Percentiles rank a stretch among this genome's conserved stretches.
phyloP scores from a whole-genome alignment of 164 flowering plant genomes.

The Paratinospora sagittata region DNA sequence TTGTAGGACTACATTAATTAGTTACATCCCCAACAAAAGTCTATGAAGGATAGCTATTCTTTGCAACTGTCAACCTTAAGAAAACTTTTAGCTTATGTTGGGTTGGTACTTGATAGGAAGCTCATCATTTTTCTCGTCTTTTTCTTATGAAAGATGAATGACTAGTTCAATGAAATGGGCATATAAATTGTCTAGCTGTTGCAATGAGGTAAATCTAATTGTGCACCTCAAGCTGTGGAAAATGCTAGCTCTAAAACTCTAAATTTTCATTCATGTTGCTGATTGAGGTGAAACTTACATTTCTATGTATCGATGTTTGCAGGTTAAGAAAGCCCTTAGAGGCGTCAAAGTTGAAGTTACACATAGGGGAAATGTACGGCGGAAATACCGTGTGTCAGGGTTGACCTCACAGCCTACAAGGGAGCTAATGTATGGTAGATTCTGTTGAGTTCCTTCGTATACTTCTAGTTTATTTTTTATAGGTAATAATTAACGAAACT shows the following conservation, averaged over 20 bases:
- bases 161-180: not conserved
- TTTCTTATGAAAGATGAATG: not conserved
- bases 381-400: slow-evolving; percentile 61
- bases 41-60: too few relatives aligned
- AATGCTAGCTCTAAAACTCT: not conserved
- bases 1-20: too few relatives aligned
- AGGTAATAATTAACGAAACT: not conserved
- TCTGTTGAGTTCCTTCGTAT: not conserved
- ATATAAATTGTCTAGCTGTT: too few relatives aligned
- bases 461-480: not conserved
- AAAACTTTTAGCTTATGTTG: too few relatives aligned
- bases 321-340: slow-evolving; percentile 64
- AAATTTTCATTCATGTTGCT: not conserved
- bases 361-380: slow-evolving; percentile 51
- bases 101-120: too few relatives aligned
- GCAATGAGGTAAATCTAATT: too few relatives aligned
- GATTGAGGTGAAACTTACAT: not conserved
- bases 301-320: slow-evolving; percentile 3
- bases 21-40: too few relatives aligned
- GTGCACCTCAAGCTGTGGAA: too few relatives aligned
- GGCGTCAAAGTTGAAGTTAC: slow-evolving; percentile 75
- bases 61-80: too few relatives aligned
- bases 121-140: not conserved
- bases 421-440: slow-evolving; percentile 41
- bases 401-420: slow-evolving; percentile 58